Evolutionary conservation across 805 yeast genomes (phyloP).

Genomic region (Saccharomycopsis fibuligera): DNA sequence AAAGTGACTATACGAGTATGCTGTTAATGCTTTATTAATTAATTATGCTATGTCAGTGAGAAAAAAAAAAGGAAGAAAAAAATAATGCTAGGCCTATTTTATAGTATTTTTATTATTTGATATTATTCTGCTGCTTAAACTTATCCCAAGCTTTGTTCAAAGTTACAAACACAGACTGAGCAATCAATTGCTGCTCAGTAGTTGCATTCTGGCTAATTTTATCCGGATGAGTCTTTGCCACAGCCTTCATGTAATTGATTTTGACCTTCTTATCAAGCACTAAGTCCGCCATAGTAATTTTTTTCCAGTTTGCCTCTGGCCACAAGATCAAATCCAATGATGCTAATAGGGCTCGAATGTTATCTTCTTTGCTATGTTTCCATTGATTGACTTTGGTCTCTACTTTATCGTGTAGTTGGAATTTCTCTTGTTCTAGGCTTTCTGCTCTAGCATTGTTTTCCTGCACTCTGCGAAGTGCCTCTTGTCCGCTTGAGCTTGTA

Average conservation of each 20-base stretch:
- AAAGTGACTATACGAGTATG: too few species aligned
- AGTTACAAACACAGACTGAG: constrained; percentile 78
- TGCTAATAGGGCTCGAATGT: constrained; percentile 70
- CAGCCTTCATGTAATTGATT: constrained; percentile 81
- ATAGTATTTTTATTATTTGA: constrained; percentile 28
- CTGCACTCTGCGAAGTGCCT: constrained; percentile 48
- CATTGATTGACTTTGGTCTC: constrained; percentile 49
- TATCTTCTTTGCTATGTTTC: constrained; percentile 73
- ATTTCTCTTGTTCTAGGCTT: constrained; percentile 49
- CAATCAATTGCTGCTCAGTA: constrained; percentile 71
- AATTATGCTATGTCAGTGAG: too few species aligned
- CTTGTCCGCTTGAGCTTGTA: constrained; percentile 24
- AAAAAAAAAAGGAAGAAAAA: too few species aligned
- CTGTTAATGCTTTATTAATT: too few species aligned
- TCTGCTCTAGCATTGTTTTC: constrained; percentile 40
- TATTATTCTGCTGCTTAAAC: constrained; percentile 55
- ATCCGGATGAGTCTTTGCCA: constrained; percentile 86
- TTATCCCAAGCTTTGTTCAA: constrained; percentile 87
- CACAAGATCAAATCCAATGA: constrained; percentile 63
- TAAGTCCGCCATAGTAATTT: constrained; percentile 63
- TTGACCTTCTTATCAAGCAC: constrained; percentile 89
- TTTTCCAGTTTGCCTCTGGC: constrained; percentile 61
- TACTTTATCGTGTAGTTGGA: constrained; percentile 57
- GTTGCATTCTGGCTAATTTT: constrained; percentile 57
- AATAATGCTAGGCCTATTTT: too few species aligned